phyloP scores from a whole-genome alignment of 2,329 filamentous ascomycete species.

The Teratosphaeria pseudoeucalypti region DNA sequence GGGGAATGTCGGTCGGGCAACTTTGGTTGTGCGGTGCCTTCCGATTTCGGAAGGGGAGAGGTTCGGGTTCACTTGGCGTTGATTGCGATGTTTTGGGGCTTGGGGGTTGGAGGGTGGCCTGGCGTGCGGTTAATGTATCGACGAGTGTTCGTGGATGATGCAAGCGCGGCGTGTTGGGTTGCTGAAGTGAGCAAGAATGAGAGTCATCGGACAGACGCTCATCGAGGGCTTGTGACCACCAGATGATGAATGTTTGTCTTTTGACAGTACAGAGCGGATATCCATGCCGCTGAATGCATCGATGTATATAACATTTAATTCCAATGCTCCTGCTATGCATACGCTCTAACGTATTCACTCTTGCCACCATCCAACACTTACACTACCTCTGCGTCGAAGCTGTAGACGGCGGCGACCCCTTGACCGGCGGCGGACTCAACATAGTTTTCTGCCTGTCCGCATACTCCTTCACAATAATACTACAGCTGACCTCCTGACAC shows the following conservation, averaged over 20 bases:
- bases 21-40: not conserved
- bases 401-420: slow-evolving; percentile 12
- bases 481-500: slow-evolving; percentile 78
- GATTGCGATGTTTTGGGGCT: no score
- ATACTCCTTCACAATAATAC: slow-evolving; percentile 74
- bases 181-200: no score
- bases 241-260: not conserved
- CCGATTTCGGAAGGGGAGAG: not conserved
- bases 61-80: not conserved
- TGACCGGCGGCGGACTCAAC: slow-evolving; percentile 17
- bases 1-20: not conserved
- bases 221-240: no score
- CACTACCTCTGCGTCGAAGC: slow-evolving; percentile 9
- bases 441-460: slow-evolving; percentile 46
- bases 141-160: no score
- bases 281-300: not conserved
- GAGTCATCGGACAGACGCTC: no score
- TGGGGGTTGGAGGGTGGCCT: no score
- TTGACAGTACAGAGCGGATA: not conserved
- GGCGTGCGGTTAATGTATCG: no score
- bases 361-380: not conserved
- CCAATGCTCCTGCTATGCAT: not conserved
- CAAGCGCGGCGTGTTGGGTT: no score
- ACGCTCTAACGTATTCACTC: not conserved
- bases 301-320: not conserved